Evolutionary conservation across 2,329 filamentous ascomycete genomes (phyloP).

Genomic region (Pseudovirgaria hyperparasitica): DNA sequence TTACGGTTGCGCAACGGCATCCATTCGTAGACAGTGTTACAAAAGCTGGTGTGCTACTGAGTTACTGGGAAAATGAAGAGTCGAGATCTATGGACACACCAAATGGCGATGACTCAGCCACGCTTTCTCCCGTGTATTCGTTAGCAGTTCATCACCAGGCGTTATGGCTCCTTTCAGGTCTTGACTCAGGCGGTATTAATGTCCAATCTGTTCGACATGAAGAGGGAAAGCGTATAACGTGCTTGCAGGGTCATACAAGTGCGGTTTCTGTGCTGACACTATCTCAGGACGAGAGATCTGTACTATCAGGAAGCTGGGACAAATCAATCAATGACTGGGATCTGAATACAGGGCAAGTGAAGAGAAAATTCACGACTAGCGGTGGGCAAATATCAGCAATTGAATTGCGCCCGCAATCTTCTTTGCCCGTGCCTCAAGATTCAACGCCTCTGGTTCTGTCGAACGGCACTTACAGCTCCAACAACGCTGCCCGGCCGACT

Average conservation of each 20-base stretch:
- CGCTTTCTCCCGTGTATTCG: constrained; percentile 83
- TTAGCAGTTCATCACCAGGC: constrained; percentile 82
- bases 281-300: constrained; percentile 70
- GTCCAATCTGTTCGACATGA: constrained; percentile 87
- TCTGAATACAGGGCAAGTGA: constrained; percentile 68
- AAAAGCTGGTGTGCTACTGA: constrained; percentile 87
- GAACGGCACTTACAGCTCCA: constrained; percentile 64
- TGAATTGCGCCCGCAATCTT: constrained; percentile 68
- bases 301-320: constrained; percentile 93
- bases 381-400: constrained; percentile 79
- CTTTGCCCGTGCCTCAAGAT: constrained; percentile 61
- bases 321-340: constrained; percentile 94
- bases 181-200: constrained; percentile 87
- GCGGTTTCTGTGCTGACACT: constrained; percentile 81
- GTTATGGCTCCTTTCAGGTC: constrained; percentile 79
- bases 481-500: constrained; percentile 49
- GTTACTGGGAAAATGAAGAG: constrained; percentile 98
- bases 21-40: constrained; percentile 96
- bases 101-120: constrained; percentile 41
- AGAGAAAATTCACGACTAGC: constrained; percentile 62
- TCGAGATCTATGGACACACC: constrained; percentile 31
- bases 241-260: constrained; percentile 72
- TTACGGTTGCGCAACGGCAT: constrained; percentile 91
- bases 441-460: constrained; percentile 40
- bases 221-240: constrained; percentile 79